A percentile compares a stretch with the other conserved stretches of the same genome.
Evolutionary conservation across 2,329 filamentous ascomycete genomes (phyloP).

Genomic region (Neonectria faginata): DNA sequence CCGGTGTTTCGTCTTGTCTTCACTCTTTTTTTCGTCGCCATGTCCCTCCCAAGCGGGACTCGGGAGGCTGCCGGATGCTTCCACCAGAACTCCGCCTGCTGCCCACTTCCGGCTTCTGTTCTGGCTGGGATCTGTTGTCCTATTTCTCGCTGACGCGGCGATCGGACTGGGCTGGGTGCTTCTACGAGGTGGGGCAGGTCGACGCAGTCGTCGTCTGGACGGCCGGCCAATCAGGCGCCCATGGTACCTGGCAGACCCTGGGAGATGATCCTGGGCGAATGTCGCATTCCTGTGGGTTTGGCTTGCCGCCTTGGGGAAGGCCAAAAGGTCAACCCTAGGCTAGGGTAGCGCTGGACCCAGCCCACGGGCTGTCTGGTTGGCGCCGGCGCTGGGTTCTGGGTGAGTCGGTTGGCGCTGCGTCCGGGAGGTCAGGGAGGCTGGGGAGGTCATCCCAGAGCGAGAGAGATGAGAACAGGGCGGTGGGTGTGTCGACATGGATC

Average conservation of each 20-base stretch:
- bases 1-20: slow-evolving; percentile 25
- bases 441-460: slow-evolving; percentile 1
- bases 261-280: neutral
- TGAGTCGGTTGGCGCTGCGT: slow-evolving; percentile 13
- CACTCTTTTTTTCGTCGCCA: slow-evolving; percentile 17
- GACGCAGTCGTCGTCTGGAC: slow-evolving; percentile 22
- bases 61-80: slow-evolving; percentile 8
- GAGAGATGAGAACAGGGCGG: slow-evolving; percentile 2
- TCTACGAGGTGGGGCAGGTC: slow-evolving; percentile 12
- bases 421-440: neutral
- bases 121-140: slow-evolving; percentile 6
- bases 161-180: slow-evolving; percentile 10
- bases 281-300: slow-evolving; percentile 18
- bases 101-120: slow-evolving; percentile 9
- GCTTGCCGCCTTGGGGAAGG: slow-evolving; percentile 22
- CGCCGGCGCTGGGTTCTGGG: slow-evolving; percentile 31
- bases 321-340: neutral
- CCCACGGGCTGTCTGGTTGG: slow-evolving; percentile 23
- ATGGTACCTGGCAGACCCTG: slow-evolving; percentile 44
- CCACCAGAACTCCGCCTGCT: slow-evolving; percentile 1
- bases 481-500: slow-evolving; percentile 5
- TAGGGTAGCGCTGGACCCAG: slow-evolving; percentile 10
- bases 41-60: neutral
- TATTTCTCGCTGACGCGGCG: slow-evolving; percentile 20
- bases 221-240: slow-evolving; percentile 36